Conservation (phyloP, 2,329 filamentous ascomycete species). For the Penicillium sp. region DNA sequence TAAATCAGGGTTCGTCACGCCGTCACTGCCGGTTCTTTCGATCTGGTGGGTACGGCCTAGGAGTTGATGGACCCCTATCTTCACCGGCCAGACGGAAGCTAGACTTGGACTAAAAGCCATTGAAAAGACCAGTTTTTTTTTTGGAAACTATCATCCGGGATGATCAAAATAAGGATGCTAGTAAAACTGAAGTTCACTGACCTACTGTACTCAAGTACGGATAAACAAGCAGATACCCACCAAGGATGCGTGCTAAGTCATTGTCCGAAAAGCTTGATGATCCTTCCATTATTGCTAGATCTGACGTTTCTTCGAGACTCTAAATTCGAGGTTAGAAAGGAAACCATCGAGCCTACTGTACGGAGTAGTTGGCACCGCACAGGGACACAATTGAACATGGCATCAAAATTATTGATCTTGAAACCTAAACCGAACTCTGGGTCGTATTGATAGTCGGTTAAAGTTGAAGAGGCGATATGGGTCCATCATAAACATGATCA, state of each 20-base stretch:
- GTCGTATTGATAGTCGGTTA: background rate
- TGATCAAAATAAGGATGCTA: background rate
- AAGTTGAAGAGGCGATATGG: background rate
- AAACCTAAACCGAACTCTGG: background rate
- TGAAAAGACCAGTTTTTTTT: background rate
- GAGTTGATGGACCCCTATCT: no score
- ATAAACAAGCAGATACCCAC: background rate
- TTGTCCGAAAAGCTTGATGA: background rate
- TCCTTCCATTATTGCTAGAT: background rate
- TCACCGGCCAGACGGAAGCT: no score
- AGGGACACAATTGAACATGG: background rate
- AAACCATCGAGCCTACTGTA: background rate
- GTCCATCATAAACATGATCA: background rate
- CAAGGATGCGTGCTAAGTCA: background rate
- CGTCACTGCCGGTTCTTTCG: no score
- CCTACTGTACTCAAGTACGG: background rate
- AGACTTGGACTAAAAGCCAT: background rate
- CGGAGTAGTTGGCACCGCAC: background rate
- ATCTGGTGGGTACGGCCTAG: no score
- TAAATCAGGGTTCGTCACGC: no score
- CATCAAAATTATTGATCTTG: background rate
- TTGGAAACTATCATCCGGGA: background rate
- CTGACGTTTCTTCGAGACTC: no score
- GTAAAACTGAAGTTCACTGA: background rate
- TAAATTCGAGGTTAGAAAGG: background rate